Percentiles rank a stretch among this genome's conserved stretches.
Conservation (phyloP, 805 yeast species). For the Wickerhamiella bombiphila region DNA sequence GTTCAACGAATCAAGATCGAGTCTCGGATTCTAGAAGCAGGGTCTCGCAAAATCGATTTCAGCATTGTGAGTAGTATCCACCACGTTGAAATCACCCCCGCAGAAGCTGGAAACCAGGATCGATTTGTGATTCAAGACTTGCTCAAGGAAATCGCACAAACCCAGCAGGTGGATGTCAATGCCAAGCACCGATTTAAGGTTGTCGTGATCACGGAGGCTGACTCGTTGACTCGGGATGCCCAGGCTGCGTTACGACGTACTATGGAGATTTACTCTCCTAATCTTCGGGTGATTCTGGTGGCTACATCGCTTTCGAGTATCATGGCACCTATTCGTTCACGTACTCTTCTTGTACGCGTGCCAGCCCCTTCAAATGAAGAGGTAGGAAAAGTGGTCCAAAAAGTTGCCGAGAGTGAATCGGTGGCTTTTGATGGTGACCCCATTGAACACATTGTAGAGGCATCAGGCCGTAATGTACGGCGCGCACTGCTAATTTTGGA, state of each 20-base stretch:
- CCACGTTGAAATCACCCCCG: conserved; percentile 90
- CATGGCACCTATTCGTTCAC: conserved; percentile 84
- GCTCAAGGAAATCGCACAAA: conserved; percentile 85
- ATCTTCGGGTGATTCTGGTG: conserved; percentile 67
- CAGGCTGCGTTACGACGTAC: conserved; percentile 87
- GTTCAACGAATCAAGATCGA: conserved; percentile 81
- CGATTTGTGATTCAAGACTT: conserved; percentile 89
- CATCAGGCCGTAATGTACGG: conserved; percentile 59
- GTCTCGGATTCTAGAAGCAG: conserved; percentile 64
- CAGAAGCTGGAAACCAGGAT: conserved; percentile 93
- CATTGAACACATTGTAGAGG: conserved; percentile 37
- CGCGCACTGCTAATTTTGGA: conserved; percentile 67
- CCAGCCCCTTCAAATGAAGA: conserved; percentile 64
- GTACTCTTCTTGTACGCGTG: conserved; percentile 76
- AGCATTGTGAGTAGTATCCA: conserved; percentile 83
- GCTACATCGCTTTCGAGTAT: conserved; percentile 86
- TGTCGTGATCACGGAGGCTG: conserved; percentile 88
- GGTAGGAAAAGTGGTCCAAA: conserved; percentile 37
- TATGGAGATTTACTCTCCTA: conserved; percentile 49
- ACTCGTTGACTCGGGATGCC: conserved; percentile 87
- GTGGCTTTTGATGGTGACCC: conserved; percentile 28
- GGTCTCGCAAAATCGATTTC: conserved; percentile 66
- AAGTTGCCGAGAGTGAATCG: conserved; percentile 44
- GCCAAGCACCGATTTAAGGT: conserved; percentile 45
- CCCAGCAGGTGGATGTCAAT: conserved; percentile 80